Base-by-base conservation (phyloP, 2,329 filamentous ascomycete species). In the Penicillium occitanis region DNA sequence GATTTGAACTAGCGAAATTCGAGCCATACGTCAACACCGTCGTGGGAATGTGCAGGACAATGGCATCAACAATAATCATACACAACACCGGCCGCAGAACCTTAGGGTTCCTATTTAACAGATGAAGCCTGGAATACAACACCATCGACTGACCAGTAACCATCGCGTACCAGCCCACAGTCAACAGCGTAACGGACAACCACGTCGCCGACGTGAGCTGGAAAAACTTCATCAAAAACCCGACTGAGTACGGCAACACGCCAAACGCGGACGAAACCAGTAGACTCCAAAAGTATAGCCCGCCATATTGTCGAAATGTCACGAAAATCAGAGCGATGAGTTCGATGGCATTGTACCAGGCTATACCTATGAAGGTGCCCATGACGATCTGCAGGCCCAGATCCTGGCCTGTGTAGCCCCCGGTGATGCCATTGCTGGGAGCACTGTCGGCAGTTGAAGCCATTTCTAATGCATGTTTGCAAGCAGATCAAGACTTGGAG, bases 201-300 rank as follows among this genome's bases (percentile, higher is more conserved):
- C 77, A 79, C 28, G 71, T 68, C 28, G 76, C 71, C 5, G 69
- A 68, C 51, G 75, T 75, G 67, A 80, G 68, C 11, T 74, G 69
- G 70, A 81, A 82, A 70, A 81, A 82, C 67, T 82, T 83, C 69
- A 84, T 73, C 33, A 84, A 65, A 69, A 83, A 83, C 3, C 81
- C 82, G 11, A 83, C 69, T 2, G 79, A 77, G 70, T 83, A 81
- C 2, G 81, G 77, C 4, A 82, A 71, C 42, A 84, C 75, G 28
- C 82, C 83, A 33, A 77, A 61, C 13, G 77, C 74, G 11, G 80
- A 79, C 1, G 82, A 78, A 11, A 81, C 67, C n/a, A 84, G 68
- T 53, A 83, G 72, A 67, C 79, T 81, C 79, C 81, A 84, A 71
- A 85, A 85, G 73, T 85, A 85, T 10, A 84, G 75, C 3, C 82